Evolutionary conservation across 2,329 filamentous ascomycete species (phyloP).

Genomic region (Alternaria longipes): DNA sequence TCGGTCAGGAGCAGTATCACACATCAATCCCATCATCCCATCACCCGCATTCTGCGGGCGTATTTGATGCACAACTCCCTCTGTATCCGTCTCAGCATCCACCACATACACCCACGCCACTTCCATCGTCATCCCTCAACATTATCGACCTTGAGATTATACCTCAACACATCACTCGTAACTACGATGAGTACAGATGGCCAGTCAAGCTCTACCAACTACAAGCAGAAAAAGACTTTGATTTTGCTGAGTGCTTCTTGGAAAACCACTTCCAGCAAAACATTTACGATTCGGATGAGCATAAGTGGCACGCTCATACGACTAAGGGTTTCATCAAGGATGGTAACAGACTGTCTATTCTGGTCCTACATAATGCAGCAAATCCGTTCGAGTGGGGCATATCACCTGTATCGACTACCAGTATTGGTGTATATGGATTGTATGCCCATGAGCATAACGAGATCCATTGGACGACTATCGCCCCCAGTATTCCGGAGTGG

Average conservation of each 20-base stretch:
- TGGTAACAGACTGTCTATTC: constrained; percentile 28
- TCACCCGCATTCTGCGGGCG: neutral
- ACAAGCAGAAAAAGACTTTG: constrained; percentile 11
- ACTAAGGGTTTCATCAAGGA: constrained; percentile 37
- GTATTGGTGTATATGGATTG: constrained; percentile 37
- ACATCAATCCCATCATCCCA: neutral
- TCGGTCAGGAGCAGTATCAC: neutral
- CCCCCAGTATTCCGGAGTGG: constrained; percentile 8
- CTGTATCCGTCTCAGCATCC: neutral
- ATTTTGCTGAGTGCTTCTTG: constrained; percentile 24
- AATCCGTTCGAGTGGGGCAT: constrained; percentile 28
- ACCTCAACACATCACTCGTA: constrained; percentile 25
- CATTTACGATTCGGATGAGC: constrained; percentile 13
- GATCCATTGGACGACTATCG: constrained; percentile 41
- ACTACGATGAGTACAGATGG: constrained; percentile 37
- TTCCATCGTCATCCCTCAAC: neutral
- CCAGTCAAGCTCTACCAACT: constrained; percentile 34
- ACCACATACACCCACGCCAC: neutral
- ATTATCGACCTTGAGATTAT: constrained; percentile 7
- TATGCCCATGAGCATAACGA: constrained; percentile 25
- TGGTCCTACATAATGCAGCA: constrained; percentile 40
- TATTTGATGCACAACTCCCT: neutral
- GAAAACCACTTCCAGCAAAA: constrained; percentile 16
- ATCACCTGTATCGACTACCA: constrained; percentile 18
- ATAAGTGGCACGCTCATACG: constrained; percentile 24